These are phyloP conservation scores for Phaffia tasmanica DNA, from an alignment of 768 basidiomycete species.

Conservation along the genomic window DNA sequence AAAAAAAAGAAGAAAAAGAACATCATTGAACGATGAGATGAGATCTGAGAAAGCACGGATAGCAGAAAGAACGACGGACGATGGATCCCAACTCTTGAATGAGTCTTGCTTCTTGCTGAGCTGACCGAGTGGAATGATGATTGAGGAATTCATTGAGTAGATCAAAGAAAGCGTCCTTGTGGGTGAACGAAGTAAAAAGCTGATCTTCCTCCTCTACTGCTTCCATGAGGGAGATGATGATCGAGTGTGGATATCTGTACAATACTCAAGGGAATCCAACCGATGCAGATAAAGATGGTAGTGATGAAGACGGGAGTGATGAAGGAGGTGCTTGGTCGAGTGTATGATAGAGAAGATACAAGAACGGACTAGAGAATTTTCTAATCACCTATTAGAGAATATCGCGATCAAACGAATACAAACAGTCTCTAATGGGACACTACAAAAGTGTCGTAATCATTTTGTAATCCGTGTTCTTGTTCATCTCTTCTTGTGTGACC, in stretches of 20 bases:
- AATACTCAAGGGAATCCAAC: not conserved
- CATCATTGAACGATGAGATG: not conserved
- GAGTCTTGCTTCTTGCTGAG: constrained; percentile 31
- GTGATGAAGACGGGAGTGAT: too few relatives aligned
- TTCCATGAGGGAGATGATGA: not conserved
- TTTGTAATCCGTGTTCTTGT: too few relatives aligned
- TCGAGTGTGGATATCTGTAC: not conserved
- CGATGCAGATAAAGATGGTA: too few relatives aligned
- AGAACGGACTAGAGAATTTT: constrained; percentile 2
- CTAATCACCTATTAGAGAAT: too few relatives aligned
- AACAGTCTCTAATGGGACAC: too few relatives aligned
- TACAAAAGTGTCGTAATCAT: too few relatives aligned
- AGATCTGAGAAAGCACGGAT: too few relatives aligned
- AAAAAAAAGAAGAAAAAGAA: not conserved
- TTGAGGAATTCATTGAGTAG: constrained; percentile 6
- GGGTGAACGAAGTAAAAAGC: constrained; percentile 9
- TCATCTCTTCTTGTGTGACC: too few relatives aligned
- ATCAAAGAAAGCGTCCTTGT: constrained; percentile 7
- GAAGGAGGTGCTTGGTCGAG: too few relatives aligned
- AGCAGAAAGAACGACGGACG: constrained; percentile 28
- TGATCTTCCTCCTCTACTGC: constrained; percentile 15
- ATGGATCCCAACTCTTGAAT: constrained; percentile 34
- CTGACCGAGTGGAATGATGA: not conserved
- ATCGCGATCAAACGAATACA: too few relatives aligned
- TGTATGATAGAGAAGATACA: not conserved